Conservation (phyloP, 495 filamentous ascomycete genomes). For the Evansstolkia leycettana region DNA sequence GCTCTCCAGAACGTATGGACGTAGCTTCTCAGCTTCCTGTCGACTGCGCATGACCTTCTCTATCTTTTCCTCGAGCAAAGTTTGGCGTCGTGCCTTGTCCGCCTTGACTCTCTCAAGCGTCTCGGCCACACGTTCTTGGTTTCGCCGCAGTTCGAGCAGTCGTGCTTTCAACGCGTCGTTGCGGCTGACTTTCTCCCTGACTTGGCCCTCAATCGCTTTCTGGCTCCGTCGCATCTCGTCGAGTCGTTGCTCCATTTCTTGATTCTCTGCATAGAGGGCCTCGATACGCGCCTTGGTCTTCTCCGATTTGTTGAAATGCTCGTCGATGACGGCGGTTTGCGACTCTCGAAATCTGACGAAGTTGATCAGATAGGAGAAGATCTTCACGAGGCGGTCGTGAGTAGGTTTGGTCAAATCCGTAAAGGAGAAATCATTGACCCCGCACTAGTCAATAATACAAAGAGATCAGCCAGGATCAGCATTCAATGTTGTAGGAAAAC, state of each 20-base stretch:
- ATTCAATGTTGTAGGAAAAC: neutral
- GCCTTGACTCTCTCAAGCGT: conserved; percentile 63
- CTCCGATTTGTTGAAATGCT: conserved; percentile 84
- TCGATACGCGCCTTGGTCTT: conserved; percentile 76
- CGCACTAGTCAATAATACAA: conserved; percentile 40
- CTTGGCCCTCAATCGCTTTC: conserved; percentile 62
- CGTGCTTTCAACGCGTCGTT: conserved; percentile 76
- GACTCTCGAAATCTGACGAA: conserved; percentile 94
- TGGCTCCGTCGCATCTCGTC: conserved; percentile 67
- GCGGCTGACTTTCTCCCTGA: conserved; percentile 66
- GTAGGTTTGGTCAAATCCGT: conserved; percentile 81
- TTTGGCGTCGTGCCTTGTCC: conserved; percentile 59
- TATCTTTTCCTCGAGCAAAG: conserved; percentile 68
- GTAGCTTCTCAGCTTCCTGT: conserved; percentile 76
- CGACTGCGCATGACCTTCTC: conserved; percentile 41
- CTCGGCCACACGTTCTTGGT: conserved; percentile 66
- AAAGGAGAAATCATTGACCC: conserved; percentile 87
- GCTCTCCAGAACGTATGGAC: conserved; percentile 82
- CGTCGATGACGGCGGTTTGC: conserved; percentile 72
- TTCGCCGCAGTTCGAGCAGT: conserved; percentile 61
- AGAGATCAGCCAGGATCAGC: conserved; percentile 1
- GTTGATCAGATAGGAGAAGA: conserved; percentile 95
- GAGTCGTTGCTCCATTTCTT: conserved; percentile 68
- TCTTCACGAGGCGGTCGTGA: conserved; percentile 73
- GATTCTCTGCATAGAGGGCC: conserved; percentile 72